Conservation (phyloP, 2,329 filamentous ascomycete species). For the Phaeoacremonium minimum region DNA sequence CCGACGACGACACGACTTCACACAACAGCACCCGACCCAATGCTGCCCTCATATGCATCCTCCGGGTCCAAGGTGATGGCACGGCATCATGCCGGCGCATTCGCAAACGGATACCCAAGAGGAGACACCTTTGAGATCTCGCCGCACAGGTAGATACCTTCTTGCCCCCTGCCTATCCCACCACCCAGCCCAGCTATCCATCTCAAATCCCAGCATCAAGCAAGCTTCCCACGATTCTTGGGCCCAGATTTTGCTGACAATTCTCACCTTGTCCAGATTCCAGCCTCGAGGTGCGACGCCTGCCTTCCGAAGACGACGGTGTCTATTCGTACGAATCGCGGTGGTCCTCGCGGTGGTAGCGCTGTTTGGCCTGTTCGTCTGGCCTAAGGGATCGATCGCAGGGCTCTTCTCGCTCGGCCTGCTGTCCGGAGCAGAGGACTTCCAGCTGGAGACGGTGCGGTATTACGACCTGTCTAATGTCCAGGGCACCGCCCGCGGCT, state of each 20-base stretch:
- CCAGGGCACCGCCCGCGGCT: slow-evolving; percentile 85
- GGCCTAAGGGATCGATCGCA: slow-evolving; percentile 59
- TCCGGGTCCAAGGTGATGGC: slow-evolving; percentile 71
- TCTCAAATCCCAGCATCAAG: no score
- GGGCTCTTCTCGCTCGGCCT: slow-evolving; percentile 67
- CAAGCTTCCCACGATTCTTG: no score
- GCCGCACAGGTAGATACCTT: slow-evolving; percentile 73
- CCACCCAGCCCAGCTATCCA: no score
- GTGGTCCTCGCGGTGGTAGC: slow-evolving; percentile 54
- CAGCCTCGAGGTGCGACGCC: slow-evolving; percentile 75
- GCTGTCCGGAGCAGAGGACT: slow-evolving; percentile 60
- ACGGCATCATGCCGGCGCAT: slow-evolving; percentile 71
- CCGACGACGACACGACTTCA: no score
- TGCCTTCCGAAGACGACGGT: slow-evolving; percentile 67
- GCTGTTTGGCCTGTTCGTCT: slow-evolving; percentile 71
- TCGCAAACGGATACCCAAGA: slow-evolving; percentile 79
- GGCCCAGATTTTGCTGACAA: no score
- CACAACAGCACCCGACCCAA: slow-evolving; percentile 20
- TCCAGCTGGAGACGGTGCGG: slow-evolving; percentile 88
- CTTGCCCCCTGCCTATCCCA: no score
- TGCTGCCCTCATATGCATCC: slow-evolving; percentile 58
- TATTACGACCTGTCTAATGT: slow-evolving; percentile 95
- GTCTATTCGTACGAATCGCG: slow-evolving; percentile 65
- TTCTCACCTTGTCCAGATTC: no score
- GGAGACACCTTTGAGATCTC: slow-evolving; percentile 80